Conservation (phyloP, 768 basidiomycete species). For the Suillus plorans region DNA sequence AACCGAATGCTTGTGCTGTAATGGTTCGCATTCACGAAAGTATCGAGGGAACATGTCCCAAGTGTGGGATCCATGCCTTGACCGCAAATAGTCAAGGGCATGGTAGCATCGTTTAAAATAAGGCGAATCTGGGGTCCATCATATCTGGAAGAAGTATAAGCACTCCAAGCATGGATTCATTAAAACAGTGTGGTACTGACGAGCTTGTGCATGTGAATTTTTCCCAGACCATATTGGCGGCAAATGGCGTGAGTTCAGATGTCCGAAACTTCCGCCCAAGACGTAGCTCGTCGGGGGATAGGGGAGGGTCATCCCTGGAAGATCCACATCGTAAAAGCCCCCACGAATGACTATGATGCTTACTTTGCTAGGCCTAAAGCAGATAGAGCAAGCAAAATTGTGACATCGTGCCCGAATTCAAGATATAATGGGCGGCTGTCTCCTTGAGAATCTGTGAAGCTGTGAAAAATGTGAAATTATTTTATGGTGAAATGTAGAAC, state of each 20-base stretch:
- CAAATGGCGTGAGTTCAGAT: conserved; percentile 42
- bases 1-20: conserved; percentile 27
- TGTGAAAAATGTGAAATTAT: conserved; percentile 3
- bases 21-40: conserved; percentile 32
- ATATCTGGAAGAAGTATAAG: conserved; percentile 21
- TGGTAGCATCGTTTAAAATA: conserved; percentile 40
- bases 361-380: conserved; percentile 35
- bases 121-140: conserved; percentile 40
- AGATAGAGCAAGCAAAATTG: conserved; percentile 35
- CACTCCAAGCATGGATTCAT: background rate
- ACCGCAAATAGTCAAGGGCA: conserved; percentile 37
- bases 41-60: conserved; percentile 38
- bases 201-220: conserved; percentile 37
- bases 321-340: background rate
- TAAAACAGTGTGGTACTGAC: conserved; percentile 14
- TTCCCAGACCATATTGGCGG: conserved; percentile 44
- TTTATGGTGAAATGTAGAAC: background rate
- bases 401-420: conserved; percentile 41
- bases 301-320: conserved; percentile 33
- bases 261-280: conserved; percentile 36
- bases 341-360: background rate
- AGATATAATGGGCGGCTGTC: conserved; percentile 29
- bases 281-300: conserved; percentile 27
- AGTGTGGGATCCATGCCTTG: conserved; percentile 27
- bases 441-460: conserved; percentile 30